Conservation (phyloP, 1,284 basidiomycete genomes). For the Cutaneotrichosporon dermatis region DNA sequence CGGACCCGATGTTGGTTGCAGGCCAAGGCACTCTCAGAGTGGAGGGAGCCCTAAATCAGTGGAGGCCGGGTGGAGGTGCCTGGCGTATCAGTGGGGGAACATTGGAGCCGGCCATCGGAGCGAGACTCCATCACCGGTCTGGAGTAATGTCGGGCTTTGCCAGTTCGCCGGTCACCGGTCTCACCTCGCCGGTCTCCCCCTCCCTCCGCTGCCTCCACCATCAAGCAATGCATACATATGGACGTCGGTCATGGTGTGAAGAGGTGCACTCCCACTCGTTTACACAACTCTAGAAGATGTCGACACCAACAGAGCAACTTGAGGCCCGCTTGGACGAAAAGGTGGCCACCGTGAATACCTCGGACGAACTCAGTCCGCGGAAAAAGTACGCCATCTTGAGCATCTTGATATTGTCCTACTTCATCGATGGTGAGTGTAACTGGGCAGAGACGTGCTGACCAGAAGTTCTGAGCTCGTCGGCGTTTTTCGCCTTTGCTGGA, state of each 20-base stretch:
- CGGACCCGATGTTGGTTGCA: no score
- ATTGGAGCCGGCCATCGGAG: neutral
- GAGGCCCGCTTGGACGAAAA: no score
- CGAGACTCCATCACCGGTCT: no score
- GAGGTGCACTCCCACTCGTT: neutral
- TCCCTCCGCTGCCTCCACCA: neutral
- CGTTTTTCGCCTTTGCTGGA: conserved; percentile 24
- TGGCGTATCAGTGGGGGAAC: no score
- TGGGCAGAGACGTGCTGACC: neutral
- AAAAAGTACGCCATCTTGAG: neutral
- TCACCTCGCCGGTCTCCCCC: neutral
- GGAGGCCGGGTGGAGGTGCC: no score
- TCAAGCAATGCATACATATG: neutral
- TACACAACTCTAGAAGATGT: neutral
- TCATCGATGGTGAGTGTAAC: neutral
- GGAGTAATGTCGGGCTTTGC: no score
- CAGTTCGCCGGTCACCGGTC: neutral
- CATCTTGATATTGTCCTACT: neutral
- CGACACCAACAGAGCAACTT: neutral
- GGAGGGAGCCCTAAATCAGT: no score
- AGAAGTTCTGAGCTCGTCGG: conserved; percentile 8
- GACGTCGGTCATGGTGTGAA: neutral
- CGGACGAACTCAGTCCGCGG: neutral
- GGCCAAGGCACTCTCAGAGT: no score
- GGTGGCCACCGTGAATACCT: no score